Evolutionary conservation across 345 rosid genomes (phyloP), one percentile per base, ranked within the genome.

Genomic region (Aegle marmelos): DNA sequence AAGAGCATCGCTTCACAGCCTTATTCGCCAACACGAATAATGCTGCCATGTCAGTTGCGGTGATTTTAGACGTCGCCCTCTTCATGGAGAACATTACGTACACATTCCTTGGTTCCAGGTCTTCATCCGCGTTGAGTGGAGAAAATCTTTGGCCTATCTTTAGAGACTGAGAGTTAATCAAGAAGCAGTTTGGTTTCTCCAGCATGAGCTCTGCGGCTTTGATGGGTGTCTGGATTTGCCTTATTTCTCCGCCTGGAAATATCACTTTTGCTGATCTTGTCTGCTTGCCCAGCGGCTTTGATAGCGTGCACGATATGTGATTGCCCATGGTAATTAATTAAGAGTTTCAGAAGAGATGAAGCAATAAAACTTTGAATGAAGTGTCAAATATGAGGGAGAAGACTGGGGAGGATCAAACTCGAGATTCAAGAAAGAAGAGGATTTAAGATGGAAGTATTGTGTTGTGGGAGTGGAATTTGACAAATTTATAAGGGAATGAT

Each of bases 161-260:
- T 17, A 95, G 91, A 4, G 97, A 93, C 37, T 80, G 88, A 1
- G 96, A 77, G 75, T 93, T 90, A 0, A 87, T 86, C 10, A 95
- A 78, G 90, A 95, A 95, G 89, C 81, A 89, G 68, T 85, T 92
- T 0, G 99, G 98, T 2, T 83, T 87, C 82, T 95, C 99, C 25
- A 95, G 73, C 98, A 95, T 95, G 48, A 93, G 81, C 88, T 95
- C 99, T 0, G 97, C 99, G 0, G 95, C 98, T 74, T 88, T 93
- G 61, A 79, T 81, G 10, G 92, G 93, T 9, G 76, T 83, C 56
- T 85, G 75, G 58, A 95, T 77, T 21, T 83, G 86, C 80, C 82
- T 84, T 58, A 93, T 75, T 78, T 89, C 93, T 14, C 99, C 96
- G 73, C 86, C 77, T 0, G 99, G 98, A 37, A 93, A 85, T 45